Base-by-base conservation (phyloP, 768 basidiomycete species). In the Pleurotus pulmonarius region DNA sequence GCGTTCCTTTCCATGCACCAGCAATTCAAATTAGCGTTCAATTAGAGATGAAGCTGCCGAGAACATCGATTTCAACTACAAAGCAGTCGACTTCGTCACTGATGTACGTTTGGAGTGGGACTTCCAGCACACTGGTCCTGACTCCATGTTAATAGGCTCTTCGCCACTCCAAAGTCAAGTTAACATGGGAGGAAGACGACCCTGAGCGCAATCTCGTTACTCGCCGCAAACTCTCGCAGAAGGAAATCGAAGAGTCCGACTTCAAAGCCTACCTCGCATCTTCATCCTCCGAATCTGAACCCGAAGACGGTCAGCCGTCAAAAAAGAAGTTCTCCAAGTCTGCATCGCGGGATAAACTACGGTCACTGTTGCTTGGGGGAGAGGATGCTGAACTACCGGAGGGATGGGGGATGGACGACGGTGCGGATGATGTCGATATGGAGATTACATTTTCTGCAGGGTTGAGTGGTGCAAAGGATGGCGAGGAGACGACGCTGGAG, bases 101-200 rank as follows among this genome's bases (percentile, higher is more conserved):
- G 92, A 96, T 66, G 95, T 94, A 65, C 67, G 90, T 75, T 6
- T 9, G 25, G 37, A 12, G 25, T 25, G 8, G 47, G 16, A 29
- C 11, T 25, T 48, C n/a, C 15, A n/a, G 11, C 40, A 43, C 8
- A 43, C 24, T 34, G 47, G 22, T 58, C 12, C 37, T 38, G 34
- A 38, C 7, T 25, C 2, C 22, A 20, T 26, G 20, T 4, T 6
- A 25, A 5, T 60, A 98, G 94, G 96, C 96, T 8, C 83, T 99
- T 4, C 89, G 96, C 4, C 95, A 98, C 68, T 99, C 97, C 12
- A 97, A 94, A 76, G 96, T 98, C 58, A 97, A 92, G 65, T 81
- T 98, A 29, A 97, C 95, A 4, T 99, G 97, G 97, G 97, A 99
- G 61, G 92, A 94, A 55, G 97, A 98, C 69, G 95, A 98, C 62